Percentiles rank a stretch among this genome's conserved stretches.
phyloP scores from a whole-genome alignment of 345 rosid species.

The Pugionium cornutum region DNA sequence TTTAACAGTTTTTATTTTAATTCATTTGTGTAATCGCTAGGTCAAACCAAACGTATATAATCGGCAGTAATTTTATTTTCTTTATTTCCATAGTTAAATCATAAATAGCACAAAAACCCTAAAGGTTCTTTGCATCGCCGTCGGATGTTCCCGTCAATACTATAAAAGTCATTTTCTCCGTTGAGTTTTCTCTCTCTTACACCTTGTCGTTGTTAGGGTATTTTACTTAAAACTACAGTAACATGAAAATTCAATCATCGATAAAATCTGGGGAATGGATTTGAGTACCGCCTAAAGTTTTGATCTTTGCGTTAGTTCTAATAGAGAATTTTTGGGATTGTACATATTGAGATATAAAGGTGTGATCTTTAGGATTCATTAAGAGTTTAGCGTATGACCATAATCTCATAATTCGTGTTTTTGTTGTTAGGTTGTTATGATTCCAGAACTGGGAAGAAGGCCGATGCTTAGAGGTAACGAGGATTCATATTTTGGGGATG shows the following conservation, averaged over 20 bases:
- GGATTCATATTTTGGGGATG: too few species aligned
- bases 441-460: constrained; percentile 45
- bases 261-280: constrained; percentile 11
- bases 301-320: constrained; percentile 42
- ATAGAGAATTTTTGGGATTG: constrained; percentile 37
- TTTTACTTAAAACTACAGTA: constrained; percentile 18
- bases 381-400: constrained; percentile 26
- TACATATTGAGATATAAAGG: constrained; percentile 42
- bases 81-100: constrained; percentile 39
- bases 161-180: constrained; percentile 30
- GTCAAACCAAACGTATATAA: constrained; percentile 36
- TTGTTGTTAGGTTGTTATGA: constrained; percentile 47
- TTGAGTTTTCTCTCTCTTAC: constrained; percentile 18
- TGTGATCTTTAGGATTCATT: constrained; percentile 35
- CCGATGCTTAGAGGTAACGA: too few species aligned
- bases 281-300: constrained; percentile 42
- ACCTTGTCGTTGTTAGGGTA: constrained; percentile 32
- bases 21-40: constrained; percentile 15
- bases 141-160: constrained; percentile 62
- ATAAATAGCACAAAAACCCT: constrained; percentile 68
- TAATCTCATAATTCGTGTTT: constrained; percentile 13
- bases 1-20: not conserved
- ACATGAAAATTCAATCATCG: constrained; percentile 16
- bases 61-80: constrained; percentile 21
- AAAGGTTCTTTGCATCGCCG: constrained; percentile 94